Evolutionary conservation across 2,329 filamentous ascomycete genomes (phyloP), one percentile per base, ranked within the genome.

Genomic region (Epichloe sylvatica): DNA sequence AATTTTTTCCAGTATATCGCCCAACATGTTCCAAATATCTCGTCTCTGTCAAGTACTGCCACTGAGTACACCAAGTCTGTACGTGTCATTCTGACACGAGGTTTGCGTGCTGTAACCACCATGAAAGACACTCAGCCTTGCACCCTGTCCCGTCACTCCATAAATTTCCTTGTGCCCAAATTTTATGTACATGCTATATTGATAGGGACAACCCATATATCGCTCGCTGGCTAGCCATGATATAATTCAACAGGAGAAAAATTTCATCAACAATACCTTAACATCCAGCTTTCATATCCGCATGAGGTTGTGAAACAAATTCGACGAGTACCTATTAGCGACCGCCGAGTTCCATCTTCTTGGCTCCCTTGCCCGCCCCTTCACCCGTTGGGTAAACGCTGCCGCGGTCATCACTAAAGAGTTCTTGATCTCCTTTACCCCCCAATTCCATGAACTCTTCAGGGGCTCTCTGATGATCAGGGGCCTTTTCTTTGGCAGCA

Each of bases 371-470:
- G 12, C 47, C 51, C 38, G 54, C 53, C 25, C 57, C 57, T 11
- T 68, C 64, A 15, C 55, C 60, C 46, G 49, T 63, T 12, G 70
- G 64, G 57, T 79, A 80, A 51, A 73, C 67, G 58, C 73, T 77
- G 37, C 60, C 65, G 23, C 62, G 64, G 48, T 86, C 83, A 46
- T 86, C 72, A 9, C 76, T 78, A 62, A 82, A 96, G 13, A 96
- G 72, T 41, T 76, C 71, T 64, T 88, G 80, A 60, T 97, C 91
- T 5, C 89, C 91, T 59, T 85, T 86, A 15, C 88, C 88, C 38
- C 91, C 91, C 71, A 94, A 76, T 53, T 83, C 78, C 64, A 88
- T 83, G 57, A 96, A 97, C 59, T 92, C 88, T 5, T 76, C 72
- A 0, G 86, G 75, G 34, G 79, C 76, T 50, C 87, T 75, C 53